Conservation (phyloP, 2,329 filamentous ascomycete genomes). For the Clonostachys solani region DNA sequence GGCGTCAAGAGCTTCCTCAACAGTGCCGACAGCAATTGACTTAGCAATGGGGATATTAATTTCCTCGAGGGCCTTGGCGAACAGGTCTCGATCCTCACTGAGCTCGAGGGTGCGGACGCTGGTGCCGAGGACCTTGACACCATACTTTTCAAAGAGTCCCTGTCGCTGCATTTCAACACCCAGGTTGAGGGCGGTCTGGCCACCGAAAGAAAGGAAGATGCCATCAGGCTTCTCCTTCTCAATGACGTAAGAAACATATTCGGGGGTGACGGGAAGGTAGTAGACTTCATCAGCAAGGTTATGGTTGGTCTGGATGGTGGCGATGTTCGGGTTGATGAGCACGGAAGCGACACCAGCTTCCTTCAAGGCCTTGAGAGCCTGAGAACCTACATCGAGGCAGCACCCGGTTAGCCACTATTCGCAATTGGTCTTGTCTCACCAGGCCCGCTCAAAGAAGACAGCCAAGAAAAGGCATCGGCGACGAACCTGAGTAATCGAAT, state of each 20-base stretch:
- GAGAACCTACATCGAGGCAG: constrained; percentile 61
- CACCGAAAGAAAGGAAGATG: constrained; percentile 95
- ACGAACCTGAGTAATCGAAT: constrained; percentile 95
- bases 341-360: constrained; percentile 90
- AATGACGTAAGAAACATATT: constrained; percentile 97
- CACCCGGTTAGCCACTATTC: constrained; percentile 2
- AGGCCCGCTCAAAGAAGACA: neutral
- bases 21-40: constrained; percentile 85
- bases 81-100: constrained; percentile 93
- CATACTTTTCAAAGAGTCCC: constrained; percentile 92
- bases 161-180: constrained; percentile 97
- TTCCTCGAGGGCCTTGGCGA: constrained; percentile 91
- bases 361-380: constrained; percentile 94
- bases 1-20: constrained; percentile 88
- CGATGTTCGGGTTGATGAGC: constrained; percentile 96
- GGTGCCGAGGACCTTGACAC: constrained; percentile 92
- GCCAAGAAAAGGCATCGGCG: neutral
- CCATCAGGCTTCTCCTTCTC: constrained; percentile 94
- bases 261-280: constrained; percentile 94
- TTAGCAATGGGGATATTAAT: constrained; percentile 97
- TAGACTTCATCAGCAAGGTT: constrained; percentile 95
- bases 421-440: constrained; percentile 1
- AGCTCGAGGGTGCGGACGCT: constrained; percentile 92
- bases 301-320: constrained; percentile 97
- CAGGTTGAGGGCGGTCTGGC: constrained; percentile 93